Base-by-base conservation (phyloP, 495 filamentous ascomycete species). In the Daldinia loculata region DNA sequence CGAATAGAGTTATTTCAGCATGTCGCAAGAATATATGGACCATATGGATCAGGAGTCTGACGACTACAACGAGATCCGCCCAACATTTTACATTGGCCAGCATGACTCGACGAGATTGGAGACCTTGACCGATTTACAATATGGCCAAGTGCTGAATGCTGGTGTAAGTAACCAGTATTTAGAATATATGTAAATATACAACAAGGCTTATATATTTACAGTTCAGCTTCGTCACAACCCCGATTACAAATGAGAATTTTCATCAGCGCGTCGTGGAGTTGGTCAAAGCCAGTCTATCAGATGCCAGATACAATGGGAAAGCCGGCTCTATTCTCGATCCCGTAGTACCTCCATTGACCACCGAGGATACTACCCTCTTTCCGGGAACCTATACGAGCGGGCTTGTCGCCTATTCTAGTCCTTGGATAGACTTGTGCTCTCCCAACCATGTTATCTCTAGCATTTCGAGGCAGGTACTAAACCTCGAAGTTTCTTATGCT, bases 211-310 rank as follows among this genome's bases (percentile, higher is more conserved):
- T 48, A 51, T 14, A n/a, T 29, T 12, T 38, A 17, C 55, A 98
- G 93, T 98, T 98, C 88, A 90, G 95, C 78, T 93, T 97, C 86
- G 86, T 97, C 74, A 97, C 95, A 0, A 90, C 89, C 0, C 91
- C 92, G 9, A 93, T 99, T 70, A 97, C 95, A 2, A 98, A 91
- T 56, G 74, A 87, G 9, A 84, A 90, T 73, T 98, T 98, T 76
- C 92, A 93, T 75, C 84, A 90, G 22, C 85, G 93, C 38, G 89
- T 98, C 7, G 81, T 91, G 56, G 80, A 83, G 9, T 79, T 91
- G 43, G 80, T 92, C 24, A 89, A 87, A n/a, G 83, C 80, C 39
- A 84, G 88, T 76, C 80, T 90, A 38, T 77, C 78, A 7, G 66
- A 78, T 56, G 77, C 77, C 6, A 50, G 56, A 22, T 59, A 66